Evolutionary conservation across 2,329 filamentous ascomycete genomes (phyloP).

Genomic region (Fulvia fulva): DNA sequence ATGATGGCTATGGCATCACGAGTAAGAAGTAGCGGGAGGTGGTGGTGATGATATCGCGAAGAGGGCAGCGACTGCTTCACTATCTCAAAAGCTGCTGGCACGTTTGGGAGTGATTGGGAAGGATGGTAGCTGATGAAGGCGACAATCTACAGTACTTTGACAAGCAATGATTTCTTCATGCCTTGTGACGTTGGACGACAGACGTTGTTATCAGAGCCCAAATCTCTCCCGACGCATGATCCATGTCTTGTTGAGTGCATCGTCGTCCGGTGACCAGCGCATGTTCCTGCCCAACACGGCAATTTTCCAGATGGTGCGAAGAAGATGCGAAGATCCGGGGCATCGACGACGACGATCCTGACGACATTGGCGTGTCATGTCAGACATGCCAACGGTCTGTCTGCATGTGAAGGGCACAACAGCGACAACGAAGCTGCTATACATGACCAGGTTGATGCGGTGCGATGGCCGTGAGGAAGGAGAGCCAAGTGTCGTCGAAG

Average conservation of each 20-base stretch:
- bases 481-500: neutral
- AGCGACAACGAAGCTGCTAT: neutral
- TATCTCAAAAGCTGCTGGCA: no score
- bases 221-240: neutral
- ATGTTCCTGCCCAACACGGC: neutral
- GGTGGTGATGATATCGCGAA: neutral
- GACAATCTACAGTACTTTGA: neutral
- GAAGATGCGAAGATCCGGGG: neutral
- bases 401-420: neutral
- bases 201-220: neutral
- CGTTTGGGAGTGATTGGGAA: no score
- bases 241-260: neutral
- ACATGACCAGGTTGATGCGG: neutral
- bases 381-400: neutral
- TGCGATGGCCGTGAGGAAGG: neutral
- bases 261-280: neutral
- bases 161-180: neutral
- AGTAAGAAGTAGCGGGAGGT: neutral
- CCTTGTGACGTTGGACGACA: neutral
- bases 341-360: neutral
- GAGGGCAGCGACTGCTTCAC: no score
- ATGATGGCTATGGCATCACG: slow-evolving; percentile 10
- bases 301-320: neutral
- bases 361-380: neutral
- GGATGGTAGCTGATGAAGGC: no score